These are phyloP conservation scores for Acer negundo DNA, from an alignment of 345 rosid genomes.

Conservation along the genomic window DNA sequence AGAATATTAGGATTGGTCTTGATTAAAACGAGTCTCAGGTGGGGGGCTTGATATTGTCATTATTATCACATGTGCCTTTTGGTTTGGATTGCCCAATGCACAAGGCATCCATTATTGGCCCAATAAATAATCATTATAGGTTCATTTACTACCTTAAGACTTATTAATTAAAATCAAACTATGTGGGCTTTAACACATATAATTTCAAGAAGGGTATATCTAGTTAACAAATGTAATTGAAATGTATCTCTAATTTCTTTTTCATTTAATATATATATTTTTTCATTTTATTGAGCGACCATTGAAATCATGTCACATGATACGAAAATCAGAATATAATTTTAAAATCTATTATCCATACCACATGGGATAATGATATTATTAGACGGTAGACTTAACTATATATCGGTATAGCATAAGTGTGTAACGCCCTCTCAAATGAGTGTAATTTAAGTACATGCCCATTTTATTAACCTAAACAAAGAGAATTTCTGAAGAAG, in stretches of 20 bases:
- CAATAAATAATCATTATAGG: conserved; percentile 14
- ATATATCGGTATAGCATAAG: too few relatives aligned
- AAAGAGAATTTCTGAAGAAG: not conserved
- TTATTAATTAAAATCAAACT: not conserved
- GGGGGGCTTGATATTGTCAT: conserved; percentile 21
- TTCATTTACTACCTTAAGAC: not conserved
- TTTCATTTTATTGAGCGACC: too few relatives aligned
- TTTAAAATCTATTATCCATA: too few relatives aligned
- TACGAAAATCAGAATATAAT: not conserved
- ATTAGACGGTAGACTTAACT: too few relatives aligned
- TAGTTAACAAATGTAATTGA: too few relatives aligned
- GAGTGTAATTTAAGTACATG: not conserved
- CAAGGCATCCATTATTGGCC: conserved; percentile 19
- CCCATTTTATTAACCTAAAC: not conserved
- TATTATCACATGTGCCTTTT: conserved; percentile 20
- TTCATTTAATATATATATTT: too few relatives aligned
- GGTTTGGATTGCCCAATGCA: conserved; percentile 20
- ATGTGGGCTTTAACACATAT: too few relatives aligned
- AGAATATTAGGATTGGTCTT: not conserved
- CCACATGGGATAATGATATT: too few relatives aligned
- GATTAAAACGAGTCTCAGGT: conserved; percentile 10
- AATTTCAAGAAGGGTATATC: too few relatives aligned
- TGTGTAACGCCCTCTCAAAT: too few relatives aligned
- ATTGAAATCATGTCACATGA: too few relatives aligned
- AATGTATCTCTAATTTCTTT: too few relatives aligned